Evolutionary conservation across 2,329 filamentous ascomycete species (phyloP), one percentile per base, ranked within the genome.

Genomic region (Calonectria hawksworthii): DNA sequence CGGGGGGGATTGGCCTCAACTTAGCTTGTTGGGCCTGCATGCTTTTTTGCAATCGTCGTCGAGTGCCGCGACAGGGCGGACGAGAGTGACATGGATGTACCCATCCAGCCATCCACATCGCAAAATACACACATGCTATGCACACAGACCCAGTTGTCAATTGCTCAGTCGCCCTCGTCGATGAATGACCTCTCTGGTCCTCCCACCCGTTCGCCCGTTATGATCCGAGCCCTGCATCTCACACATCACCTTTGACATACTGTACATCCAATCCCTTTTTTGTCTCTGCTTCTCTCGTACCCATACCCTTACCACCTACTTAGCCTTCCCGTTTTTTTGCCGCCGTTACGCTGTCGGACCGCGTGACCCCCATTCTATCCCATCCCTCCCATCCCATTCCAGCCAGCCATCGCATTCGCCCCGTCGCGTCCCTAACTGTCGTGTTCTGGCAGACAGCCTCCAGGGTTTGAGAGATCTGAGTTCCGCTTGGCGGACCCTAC

Each of bases 201-300:
- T 81, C 82, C 80, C 81, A 81, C 83, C 81, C 77, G 79, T 83
- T 82, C 78, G 81, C 81, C 80, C 79, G 79, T 79, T 79, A 79
- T 80, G 81, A 81, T 79, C 80, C 78, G 78, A 81, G 76, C 76
- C 80, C 77, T 83, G 80, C 82, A 83, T 82, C 76, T 78, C 74
- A 80, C 81, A 75, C 81, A 80, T 70, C 66, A 70, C 73, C 74
- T 68, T 69, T 79, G 76, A 76, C 67, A 41, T 28, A 63, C 56
- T 63, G 56, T 63, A 41, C 56, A 74, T 77, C 69, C 68, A 78
- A 78, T 74, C 72, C 70, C 75, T 72, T 69, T 71, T 52, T 66
- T 47, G 32, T 23, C 68, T 72, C 69, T 72, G 73, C 70, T 61
- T 70, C 71, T 64, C 69, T 64, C 69, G 44, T 66, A 67, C 63